A percentile compares a stretch with the other conserved stretches of the same genome.
These are phyloP conservation scores for Serpula lacrymans DNA, from an alignment of 768 basidiomycete genomes.

Conservation along the genomic window DNA sequence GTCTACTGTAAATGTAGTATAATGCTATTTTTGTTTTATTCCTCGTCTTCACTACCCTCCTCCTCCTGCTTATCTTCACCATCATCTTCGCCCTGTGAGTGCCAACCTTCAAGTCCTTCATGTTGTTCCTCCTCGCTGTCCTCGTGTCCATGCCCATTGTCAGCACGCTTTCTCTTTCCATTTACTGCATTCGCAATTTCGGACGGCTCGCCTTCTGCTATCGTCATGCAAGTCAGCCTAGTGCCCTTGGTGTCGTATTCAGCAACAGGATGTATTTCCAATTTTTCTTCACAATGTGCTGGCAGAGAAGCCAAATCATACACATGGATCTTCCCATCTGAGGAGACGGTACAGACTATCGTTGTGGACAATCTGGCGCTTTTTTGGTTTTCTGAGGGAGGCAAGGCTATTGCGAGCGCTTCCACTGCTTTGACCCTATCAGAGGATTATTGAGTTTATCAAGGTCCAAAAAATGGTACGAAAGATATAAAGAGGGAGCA, in stretches of 20 bases:
- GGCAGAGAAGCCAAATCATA: constrained; percentile 65
- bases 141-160: constrained; percentile 26
- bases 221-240: constrained; percentile 70
- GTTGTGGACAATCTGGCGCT: constrained; percentile 44
- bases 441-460: constrained; percentile 4
- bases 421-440: constrained; percentile 79
- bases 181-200: constrained; percentile 13
- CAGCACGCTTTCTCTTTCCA: constrained; percentile 36
- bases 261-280: constrained; percentile 51
- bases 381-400: constrained; percentile 19
- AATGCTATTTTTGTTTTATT: constrained; percentile 9
- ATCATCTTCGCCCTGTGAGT: constrained; percentile 21
- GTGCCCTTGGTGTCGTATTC: constrained; percentile 85
- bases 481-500: too few relatives aligned
- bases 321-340: constrained; percentile 81
- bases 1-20: constrained; percentile 1
- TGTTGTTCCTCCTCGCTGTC: constrained; percentile 28
- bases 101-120: background rate
- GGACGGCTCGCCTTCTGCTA: constrained; percentile 49
- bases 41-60: constrained; percentile 23
- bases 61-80: constrained; percentile 27
- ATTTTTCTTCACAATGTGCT: constrained; percentile 10
- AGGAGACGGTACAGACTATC: constrained; percentile 75
- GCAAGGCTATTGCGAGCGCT: constrained; percentile 59
- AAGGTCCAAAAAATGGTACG: background rate